A percentile compares a stretch with the other conserved stretches of the same genome.
phyloP scores from a whole-genome alignment of 352 stramenopile genomes.

The Phytophthora aleatoria region DNA sequence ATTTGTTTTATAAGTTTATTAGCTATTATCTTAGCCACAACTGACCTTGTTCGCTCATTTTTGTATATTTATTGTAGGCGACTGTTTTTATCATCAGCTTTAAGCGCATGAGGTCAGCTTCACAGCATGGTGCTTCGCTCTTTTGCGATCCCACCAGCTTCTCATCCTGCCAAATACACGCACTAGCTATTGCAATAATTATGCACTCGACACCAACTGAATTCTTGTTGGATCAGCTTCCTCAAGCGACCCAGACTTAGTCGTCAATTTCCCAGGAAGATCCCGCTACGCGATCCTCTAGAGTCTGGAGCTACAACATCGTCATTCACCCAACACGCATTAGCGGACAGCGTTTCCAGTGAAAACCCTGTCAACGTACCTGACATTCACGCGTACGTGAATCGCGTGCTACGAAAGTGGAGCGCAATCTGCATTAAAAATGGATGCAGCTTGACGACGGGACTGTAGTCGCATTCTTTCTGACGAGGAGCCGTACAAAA shows the following conservation, averaged over 20 bases:
- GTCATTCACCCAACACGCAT: background rate
- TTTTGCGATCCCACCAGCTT: background rate
- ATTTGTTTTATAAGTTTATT: no score
- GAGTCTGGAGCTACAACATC: background rate
- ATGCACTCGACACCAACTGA: background rate
- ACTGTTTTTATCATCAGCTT: background rate
- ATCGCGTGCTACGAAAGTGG: conserved; percentile 9
- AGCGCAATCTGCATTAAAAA: background rate
- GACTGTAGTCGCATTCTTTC: conserved; percentile 10
- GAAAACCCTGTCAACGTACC: conserved; percentile 1
- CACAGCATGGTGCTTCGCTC: background rate
- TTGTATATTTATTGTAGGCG: background rate
- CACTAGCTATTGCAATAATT: background rate
- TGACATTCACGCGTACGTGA: conserved; percentile 16
- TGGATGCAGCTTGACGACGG: background rate
- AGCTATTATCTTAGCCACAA: no score
- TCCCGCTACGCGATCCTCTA: background rate
- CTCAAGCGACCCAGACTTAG: background rate
- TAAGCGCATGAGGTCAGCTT: background rate
- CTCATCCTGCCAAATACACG: background rate
- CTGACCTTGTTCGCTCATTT: no score
- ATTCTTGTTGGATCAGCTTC: background rate
- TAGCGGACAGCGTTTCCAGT: background rate
- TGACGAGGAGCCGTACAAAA: conserved; percentile 7
- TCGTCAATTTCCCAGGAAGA: background rate